Evolutionary conservation across 805 yeast species (phyloP), one percentile per base, ranked within the genome.

Genomic region (Candida tammaniensis): DNA sequence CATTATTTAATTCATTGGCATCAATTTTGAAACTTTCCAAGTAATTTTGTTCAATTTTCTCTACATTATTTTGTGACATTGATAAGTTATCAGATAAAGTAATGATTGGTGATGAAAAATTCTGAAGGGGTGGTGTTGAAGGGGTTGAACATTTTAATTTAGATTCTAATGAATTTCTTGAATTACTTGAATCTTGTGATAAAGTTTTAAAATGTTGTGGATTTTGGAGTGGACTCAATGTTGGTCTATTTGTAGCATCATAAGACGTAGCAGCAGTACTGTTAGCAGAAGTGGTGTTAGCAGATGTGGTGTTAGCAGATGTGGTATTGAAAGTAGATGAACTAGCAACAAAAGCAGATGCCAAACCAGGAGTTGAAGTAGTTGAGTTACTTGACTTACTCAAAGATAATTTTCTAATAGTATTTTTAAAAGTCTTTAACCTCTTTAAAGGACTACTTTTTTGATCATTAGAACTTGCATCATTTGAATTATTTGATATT

Each of bases 371-470:
- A 9, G 31, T 18, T 3, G 38, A 26, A 17, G 32, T 15, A 9
- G 23, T 11, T 11, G 36, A 29, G 10, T 35, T 26, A 21, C 17
- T 24, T 4, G 36, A 24, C 24, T 46, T 43, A 9, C 44, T 36
- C 16, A 64, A 46, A 12, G 65, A 57, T 26, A 64, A 49, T 44
- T 62, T 62, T 38, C 71, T 49, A 13, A 67, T 61, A 4, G 68
- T 66, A 12, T 57, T 54, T 33, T 62, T 63, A 25, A 66, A 44
- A 42, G 61, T 60, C 36, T 60, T 63, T 31, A 65, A 49, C 31
- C 67, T 51, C 33, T 55, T 56, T 38, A 64, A 49, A 2, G 70
- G 71, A 32, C 59, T 49, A 2, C 35, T 38, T 16, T 32, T 30
- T 12, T 19, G 36, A 5, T 26, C 16, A n/a, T 30, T 28, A 8